These are phyloP conservation scores for Pseudogymnoascus verrucosus DNA, from an alignment of 2,329 filamentous ascomycete genomes.

Conservation along the genomic window DNA sequence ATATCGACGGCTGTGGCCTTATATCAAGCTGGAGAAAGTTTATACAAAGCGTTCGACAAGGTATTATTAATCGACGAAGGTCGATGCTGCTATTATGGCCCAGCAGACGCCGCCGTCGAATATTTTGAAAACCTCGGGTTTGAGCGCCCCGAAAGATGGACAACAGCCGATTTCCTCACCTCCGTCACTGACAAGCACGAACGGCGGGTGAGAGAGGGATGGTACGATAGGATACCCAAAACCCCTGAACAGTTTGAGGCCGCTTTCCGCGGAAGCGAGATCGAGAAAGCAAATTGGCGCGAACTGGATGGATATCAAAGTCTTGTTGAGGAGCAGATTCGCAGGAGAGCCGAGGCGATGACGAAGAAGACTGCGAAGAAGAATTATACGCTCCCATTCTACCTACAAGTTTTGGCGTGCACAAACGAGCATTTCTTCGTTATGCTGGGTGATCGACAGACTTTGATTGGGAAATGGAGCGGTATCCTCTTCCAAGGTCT, in stretches of 20 bases:
- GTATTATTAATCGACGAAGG: constrained; percentile 70
- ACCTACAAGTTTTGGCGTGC: constrained; percentile 41
- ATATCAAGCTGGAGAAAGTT: constrained; percentile 62
- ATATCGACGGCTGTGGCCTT: constrained; percentile 61
- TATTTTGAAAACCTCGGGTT: constrained; percentile 62
- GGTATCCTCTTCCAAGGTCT: constrained; percentile 28
- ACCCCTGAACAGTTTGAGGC: constrained; percentile 47
- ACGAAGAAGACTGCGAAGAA: constrained; percentile 36
- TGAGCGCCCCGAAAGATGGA: constrained; percentile 46
- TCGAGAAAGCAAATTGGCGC: constrained; percentile 33
- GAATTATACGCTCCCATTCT: constrained; percentile 44
- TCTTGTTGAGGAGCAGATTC: constrained; percentile 25
- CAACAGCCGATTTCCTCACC: constrained; percentile 71
- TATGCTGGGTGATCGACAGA: constrained; percentile 29
- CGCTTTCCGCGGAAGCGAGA: constrained; percentile 40
- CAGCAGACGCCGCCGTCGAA: constrained; percentile 50
- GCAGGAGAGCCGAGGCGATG: constrained; percentile 31
- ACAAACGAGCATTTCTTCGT: constrained; percentile 31
- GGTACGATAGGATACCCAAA: constrained; percentile 50
- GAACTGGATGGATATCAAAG: constrained; percentile 48
- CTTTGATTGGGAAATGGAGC: constrained; percentile 30
- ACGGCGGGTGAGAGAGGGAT: constrained; percentile 55
- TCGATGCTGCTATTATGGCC: constrained; percentile 58
- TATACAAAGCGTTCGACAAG: constrained; percentile 71
- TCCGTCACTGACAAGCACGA: constrained; percentile 67